Percentiles rank a stretch among this genome's conserved stretches.
Evolutionary conservation across 1,284 basidiomycete genomes (phyloP).

Genomic region (Ceratorhiza oryzae-sativae): DNA sequence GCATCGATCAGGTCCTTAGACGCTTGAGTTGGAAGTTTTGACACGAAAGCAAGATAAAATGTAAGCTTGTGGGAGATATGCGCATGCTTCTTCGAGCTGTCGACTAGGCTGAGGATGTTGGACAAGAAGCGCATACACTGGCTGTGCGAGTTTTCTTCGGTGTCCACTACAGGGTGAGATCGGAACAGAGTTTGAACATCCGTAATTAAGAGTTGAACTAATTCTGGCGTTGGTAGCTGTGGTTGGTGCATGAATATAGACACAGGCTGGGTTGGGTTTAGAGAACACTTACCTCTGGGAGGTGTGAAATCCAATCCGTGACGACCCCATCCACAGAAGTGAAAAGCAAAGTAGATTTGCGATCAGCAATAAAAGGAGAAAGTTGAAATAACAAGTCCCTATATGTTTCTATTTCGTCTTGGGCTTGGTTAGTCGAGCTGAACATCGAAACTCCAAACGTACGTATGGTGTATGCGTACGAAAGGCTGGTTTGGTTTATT

Average conservation of each 20-base stretch:
- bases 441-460: slow-evolving; percentile 66
- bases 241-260: background rate
- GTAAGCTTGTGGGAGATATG: slow-evolving; percentile 17
- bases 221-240: slow-evolving; percentile 1
- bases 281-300: background rate
- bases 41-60: slow-evolving; percentile 26
- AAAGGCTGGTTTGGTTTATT: slow-evolving; percentile 56
- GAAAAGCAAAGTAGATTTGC: slow-evolving; percentile 61
- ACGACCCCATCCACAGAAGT: slow-evolving; percentile 59
- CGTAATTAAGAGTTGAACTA: background rate
- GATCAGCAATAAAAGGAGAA: slow-evolving; percentile 68
- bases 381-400: slow-evolving; percentile 58
- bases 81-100: slow-evolving; percentile 13
- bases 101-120: slow-evolving; percentile 8
- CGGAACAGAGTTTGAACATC: slow-evolving; percentile 15
- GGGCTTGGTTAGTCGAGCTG: slow-evolving; percentile 46
- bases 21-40: slow-evolving; percentile 1
- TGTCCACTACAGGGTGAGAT: background rate
- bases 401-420: slow-evolving; percentile 56
- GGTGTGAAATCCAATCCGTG: slow-evolving; percentile 46
- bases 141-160: background rate
- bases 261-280: background rate
- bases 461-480: slow-evolving; percentile 70
- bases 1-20: slow-evolving; percentile 7
- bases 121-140: slow-evolving; percentile 32